These are phyloP conservation scores for Ambrosia trifida DNA, from an alignment of 129 eudicot genomes.

Conservation along the genomic window DNA sequence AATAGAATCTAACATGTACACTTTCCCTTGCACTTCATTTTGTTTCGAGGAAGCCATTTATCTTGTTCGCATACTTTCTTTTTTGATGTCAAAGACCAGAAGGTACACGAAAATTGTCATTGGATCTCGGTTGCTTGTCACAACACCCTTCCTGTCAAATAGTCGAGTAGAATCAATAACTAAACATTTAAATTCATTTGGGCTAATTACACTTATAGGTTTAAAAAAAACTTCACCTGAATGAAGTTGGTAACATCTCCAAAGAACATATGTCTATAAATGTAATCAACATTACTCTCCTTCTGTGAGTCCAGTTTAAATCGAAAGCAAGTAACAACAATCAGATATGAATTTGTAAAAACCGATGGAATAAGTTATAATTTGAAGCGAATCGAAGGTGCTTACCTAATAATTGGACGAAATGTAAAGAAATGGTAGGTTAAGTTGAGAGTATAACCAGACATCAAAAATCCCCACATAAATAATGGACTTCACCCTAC, in stretches of 20 bases:
- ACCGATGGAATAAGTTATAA: too few relatives aligned
- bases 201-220: not conserved
- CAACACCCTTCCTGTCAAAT: not conserved
- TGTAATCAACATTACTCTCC: not conserved
- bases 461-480: too few relatives aligned
- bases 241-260: conserved; percentile 16
- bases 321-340: too few relatives aligned
- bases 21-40: not conserved
- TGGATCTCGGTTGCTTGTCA: too few relatives aligned
- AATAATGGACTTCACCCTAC: conserved; percentile 75
- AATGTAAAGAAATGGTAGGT: too few relatives aligned
- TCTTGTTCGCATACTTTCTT: not conserved
- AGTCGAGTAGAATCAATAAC: conserved; percentile 1
- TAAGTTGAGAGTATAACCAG: too few relatives aligned
- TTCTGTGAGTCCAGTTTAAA: conserved; percentile 11
- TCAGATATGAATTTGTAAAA: too few relatives aligned
- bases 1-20: not conserved
- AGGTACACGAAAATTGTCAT: too few relatives aligned
- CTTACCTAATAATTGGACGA: too few relatives aligned
- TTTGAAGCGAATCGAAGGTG: too few relatives aligned
- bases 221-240: conserved; percentile 10
- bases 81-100: too few relatives aligned
- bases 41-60: not conserved
- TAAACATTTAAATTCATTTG: not conserved
- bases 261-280: too few relatives aligned